Evolutionary conservation across 805 yeast species (phyloP).

Genomic region (Millerozyma miso): DNA sequence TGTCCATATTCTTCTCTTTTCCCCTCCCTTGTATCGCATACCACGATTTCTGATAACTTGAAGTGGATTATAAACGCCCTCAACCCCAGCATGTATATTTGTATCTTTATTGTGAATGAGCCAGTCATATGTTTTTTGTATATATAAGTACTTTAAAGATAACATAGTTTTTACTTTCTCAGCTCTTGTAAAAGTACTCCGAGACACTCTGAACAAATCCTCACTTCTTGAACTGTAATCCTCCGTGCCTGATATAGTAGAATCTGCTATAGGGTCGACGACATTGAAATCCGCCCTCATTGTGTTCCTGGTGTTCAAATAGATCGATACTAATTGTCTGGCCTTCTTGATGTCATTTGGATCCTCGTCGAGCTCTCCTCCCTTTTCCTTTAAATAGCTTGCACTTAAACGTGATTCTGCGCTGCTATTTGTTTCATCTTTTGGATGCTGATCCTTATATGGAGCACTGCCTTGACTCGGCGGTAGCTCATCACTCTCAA

Average conservation of each 20-base stretch:
- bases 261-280: slow-evolving; percentile 22
- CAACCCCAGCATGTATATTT: slow-evolving; percentile 45
- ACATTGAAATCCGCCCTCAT: slow-evolving; percentile 41
- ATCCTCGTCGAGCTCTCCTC: neutral
- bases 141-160: slow-evolving; percentile 45
- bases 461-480: neutral
- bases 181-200: slow-evolving; percentile 41
- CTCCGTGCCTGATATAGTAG: neutral
- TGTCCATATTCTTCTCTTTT: slow-evolving; percentile 41
- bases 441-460: neutral
- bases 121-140: slow-evolving; percentile 39
- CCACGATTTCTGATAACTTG: slow-evolving; percentile 75
- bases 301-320: slow-evolving; percentile 39
- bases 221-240: neutral
- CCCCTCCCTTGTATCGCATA: slow-evolving; percentile 48
- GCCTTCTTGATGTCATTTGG: slow-evolving; percentile 13
- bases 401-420: neutral
- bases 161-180: slow-evolving; percentile 46
- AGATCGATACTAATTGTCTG: slow-evolving; percentile 28
- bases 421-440: neutral
- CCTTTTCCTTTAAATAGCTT: neutral
- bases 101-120: slow-evolving; percentile 12
- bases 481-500: slow-evolving; percentile 2
- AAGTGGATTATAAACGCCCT: slow-evolving; percentile 74
- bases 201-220: slow-evolving; percentile 19